Evolutionary conservation across 257 asterid genomes (phyloP).

Genomic region (Solanum boliviense): DNA sequence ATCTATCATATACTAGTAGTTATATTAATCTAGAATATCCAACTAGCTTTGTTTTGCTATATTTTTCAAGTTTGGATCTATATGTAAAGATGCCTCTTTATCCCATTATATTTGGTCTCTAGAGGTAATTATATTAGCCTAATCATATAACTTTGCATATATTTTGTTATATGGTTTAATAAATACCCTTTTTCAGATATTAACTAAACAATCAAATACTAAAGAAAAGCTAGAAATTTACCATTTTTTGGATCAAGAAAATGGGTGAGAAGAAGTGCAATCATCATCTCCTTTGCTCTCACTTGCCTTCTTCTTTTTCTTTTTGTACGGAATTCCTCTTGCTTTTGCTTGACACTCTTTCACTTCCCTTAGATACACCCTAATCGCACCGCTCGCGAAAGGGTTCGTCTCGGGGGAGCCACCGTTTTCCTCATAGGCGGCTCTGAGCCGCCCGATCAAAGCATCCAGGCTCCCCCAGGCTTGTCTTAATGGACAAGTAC

Average conservation of each 20-base stretch:
- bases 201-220: background rate
- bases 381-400: constrained; percentile 54
- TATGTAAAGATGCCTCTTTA: background rate
- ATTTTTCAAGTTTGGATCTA: background rate
- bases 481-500: constrained; percentile 63
- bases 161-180: background rate
- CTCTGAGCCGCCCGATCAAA: constrained; percentile 63
- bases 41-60: background rate
- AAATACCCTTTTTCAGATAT: background rate
- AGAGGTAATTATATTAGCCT: background rate
- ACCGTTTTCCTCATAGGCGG: constrained; percentile 79
- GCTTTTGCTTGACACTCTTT: constrained; percentile 68
- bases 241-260: constrained; percentile 26
- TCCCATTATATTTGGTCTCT: background rate
- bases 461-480: constrained; percentile 89
- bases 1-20: background rate
- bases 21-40: background rate
- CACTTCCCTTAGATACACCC: constrained; percentile 62
- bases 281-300: constrained; percentile 22
- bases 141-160: background rate
- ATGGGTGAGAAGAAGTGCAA: constrained; percentile 29
- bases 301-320: constrained; percentile 48
- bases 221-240: background rate
- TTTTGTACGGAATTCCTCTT: constrained; percentile 59
- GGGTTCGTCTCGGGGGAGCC: constrained; percentile 68